Evolutionary conservation across 306 rosid genomes (phyloP).

Genomic region (Prunus kanzakura): DNA sequence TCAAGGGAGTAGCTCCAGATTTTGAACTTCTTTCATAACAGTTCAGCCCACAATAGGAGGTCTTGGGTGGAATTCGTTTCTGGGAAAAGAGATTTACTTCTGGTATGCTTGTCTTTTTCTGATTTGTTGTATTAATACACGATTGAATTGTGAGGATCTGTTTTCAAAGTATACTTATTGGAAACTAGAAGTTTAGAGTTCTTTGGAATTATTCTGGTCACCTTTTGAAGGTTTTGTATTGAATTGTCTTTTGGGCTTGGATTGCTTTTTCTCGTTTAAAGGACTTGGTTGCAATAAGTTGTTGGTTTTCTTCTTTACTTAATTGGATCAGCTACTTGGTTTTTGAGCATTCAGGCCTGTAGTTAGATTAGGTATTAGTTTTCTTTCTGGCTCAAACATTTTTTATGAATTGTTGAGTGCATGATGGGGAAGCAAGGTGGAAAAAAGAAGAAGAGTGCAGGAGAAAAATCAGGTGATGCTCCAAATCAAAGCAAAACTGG

Average conservation of each 20-base stretch:
- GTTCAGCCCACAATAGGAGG: conserved; percentile 1
- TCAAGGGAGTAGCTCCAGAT: conserved; percentile 15
- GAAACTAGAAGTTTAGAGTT: background rate
- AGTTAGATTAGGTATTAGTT: conserved; percentile 10
- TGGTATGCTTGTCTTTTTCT: conserved; percentile 4
- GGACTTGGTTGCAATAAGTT: conserved; percentile 16
- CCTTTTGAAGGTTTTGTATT: conserved; percentile 11
- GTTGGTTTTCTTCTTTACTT: conserved; percentile 3
- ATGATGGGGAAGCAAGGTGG: conserved; percentile 63
- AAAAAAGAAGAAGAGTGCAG: conserved; percentile 57
- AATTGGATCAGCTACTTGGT: conserved; percentile 26
- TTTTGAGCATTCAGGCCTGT: conserved; percentile 21
- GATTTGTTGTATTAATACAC: background rate
- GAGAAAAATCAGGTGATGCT: conserved; percentile 43
- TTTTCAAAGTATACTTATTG: too few relatives aligned
- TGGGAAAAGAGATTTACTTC: conserved; percentile 16
- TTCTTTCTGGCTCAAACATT: conserved; percentile 9
- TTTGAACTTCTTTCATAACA: conserved; percentile 21
- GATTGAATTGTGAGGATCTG: background rate
- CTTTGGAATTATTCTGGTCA: conserved; percentile 18
- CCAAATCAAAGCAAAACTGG: conserved; percentile 36
- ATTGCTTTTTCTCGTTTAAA: conserved; percentile 19
- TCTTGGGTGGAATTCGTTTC: conserved; percentile 4
- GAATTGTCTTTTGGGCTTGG: conserved; percentile 2
- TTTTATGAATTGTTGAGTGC: conserved; percentile 35